These are phyloP conservation scores for Neurospora africana DNA, from an alignment of 495 filamentous ascomycete genomes.

Conservation along the genomic window DNA sequence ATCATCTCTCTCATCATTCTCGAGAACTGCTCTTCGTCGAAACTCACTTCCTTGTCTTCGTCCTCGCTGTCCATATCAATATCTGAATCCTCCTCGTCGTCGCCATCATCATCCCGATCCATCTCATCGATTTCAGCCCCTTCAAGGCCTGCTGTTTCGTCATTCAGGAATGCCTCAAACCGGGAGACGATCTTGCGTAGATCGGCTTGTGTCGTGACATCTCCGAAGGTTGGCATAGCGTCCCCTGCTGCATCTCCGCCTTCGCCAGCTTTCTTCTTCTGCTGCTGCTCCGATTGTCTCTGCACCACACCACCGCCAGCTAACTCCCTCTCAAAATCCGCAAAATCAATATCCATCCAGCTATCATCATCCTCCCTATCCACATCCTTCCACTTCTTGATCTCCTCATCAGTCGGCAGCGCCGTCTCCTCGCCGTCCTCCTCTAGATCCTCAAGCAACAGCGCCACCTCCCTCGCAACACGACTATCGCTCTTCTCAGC, in stretches of 20 bases:
- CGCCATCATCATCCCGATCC: constrained; percentile 49
- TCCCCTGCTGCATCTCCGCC: background rate
- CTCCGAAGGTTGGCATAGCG: constrained; percentile 47
- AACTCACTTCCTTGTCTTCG: constrained; percentile 67
- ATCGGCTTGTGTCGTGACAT: constrained; percentile 68
- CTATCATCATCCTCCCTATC: constrained; percentile 63
- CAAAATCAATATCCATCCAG: constrained; percentile 91
- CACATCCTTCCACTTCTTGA: constrained; percentile 53
- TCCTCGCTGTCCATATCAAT: constrained; percentile 33
- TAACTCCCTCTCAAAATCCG: constrained; percentile 77
- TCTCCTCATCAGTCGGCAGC: constrained; percentile 65
- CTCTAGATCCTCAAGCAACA: constrained; percentile 60
- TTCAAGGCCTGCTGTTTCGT: constrained; percentile 68
- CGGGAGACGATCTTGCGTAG: constrained; percentile 79
- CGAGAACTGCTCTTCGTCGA: constrained; percentile 77
- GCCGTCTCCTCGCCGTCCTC: constrained; percentile 41
- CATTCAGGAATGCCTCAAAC: constrained; percentile 88
- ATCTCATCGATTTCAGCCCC: constrained; percentile 71
- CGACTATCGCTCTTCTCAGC: constrained; percentile 55
- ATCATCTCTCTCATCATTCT: constrained; percentile 93
- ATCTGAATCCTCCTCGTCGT: constrained; percentile 29
- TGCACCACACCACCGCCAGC: constrained; percentile 18
- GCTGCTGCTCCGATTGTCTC: constrained; percentile 12
- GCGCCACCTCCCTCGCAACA: constrained; percentile 57
- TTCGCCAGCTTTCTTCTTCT: background rate